Evolutionary conservation across 352 stramenopile species (phyloP).

Genomic region (Globisporangium heterothallicum): DNA sequence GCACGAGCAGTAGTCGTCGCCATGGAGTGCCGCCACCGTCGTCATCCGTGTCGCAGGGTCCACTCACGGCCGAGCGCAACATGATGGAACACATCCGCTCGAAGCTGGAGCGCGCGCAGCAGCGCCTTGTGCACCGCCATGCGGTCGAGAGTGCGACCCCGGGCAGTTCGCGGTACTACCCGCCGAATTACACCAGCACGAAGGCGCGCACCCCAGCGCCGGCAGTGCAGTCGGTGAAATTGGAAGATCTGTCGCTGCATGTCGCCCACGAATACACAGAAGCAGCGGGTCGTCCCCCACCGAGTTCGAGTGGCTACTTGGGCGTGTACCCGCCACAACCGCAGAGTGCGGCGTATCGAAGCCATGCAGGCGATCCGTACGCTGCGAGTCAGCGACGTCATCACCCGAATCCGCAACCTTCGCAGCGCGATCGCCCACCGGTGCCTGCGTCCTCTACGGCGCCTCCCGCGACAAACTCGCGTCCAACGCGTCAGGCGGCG

Average conservation of each 20-base stretch:
- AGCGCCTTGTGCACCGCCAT: conserved; percentile 34
- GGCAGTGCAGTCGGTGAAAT: conserved; percentile 28
- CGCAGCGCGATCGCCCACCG: conserved; percentile 5
- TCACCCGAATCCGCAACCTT: conserved; percentile 7
- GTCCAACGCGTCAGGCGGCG: conserved; percentile 16
- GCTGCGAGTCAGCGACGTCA: conserved; percentile 3
- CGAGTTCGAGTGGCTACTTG: conserved; percentile 21
- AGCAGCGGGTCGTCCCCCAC: conserved; percentile 12
- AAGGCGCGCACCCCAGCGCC: conserved; percentile 8
- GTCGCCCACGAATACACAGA: background rate
- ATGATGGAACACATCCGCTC: conserved; percentile 72
- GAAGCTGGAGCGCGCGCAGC: conserved; percentile 61
- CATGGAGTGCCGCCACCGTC: background rate
- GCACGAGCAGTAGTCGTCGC: background rate
- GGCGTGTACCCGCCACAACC: conserved; percentile 11
- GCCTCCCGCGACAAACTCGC: conserved; percentile 5
- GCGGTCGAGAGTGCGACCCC: conserved; percentile 14
- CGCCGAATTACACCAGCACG: conserved; percentile 22
- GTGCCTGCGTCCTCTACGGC: conserved; percentile 8
- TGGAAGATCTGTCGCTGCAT: conserved; percentile 26
- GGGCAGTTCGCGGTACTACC: conserved; percentile 29
- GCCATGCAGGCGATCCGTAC: background rate
- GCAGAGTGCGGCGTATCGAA: conserved; percentile 4
- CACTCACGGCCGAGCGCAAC: conserved; percentile 41
- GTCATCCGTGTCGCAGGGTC: background rate